phyloP scores from a whole-genome alignment of 805 yeast genomes.

The Candida oleophila region DNA sequence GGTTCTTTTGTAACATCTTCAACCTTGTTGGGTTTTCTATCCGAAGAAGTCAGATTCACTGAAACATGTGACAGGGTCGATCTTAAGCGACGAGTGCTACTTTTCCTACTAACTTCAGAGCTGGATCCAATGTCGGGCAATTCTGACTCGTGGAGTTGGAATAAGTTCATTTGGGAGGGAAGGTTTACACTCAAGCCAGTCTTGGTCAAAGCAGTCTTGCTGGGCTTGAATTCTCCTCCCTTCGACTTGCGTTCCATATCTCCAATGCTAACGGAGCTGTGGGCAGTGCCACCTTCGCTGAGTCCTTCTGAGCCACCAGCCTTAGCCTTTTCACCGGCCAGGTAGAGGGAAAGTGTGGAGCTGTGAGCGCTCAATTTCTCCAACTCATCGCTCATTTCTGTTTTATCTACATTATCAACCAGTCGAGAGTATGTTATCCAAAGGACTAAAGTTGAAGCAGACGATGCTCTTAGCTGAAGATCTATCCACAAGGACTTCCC shows the following conservation, averaged over 20 bases:
- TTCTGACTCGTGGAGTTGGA: constrained; percentile 36
- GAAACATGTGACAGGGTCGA: constrained; percentile 10
- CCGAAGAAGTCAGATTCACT: neutral
- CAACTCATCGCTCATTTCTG: constrained; percentile 23
- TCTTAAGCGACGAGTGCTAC: constrained; percentile 33
- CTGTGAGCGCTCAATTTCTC: constrained; percentile 21
- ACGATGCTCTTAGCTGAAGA: constrained; percentile 68
- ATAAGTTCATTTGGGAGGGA: constrained; percentile 58
- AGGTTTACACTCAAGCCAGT: constrained; percentile 20
- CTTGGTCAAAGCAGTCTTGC: neutral
- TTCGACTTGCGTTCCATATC: neutral
- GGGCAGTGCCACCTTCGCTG: neutral
- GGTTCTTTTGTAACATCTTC: neutral
- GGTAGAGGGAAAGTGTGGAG: constrained; percentile 12
- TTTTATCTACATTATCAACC: constrained; percentile 10
- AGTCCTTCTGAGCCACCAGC: constrained; percentile 1
- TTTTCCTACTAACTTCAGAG: constrained; percentile 29
- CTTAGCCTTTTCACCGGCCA: constrained; percentile 6
- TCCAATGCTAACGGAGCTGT: neutral
- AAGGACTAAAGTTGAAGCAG: constrained; percentile 53
- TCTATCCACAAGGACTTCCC: constrained; percentile 69
- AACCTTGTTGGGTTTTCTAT: neutral
- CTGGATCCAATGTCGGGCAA: constrained; percentile 26
- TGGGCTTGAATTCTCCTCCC: neutral
- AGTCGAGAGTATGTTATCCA: constrained; percentile 85